Evolutionary conservation across 805 yeast species (phyloP), one percentile per base, ranked within the genome.

Genomic region (Wickerhamia fluorescens): DNA sequence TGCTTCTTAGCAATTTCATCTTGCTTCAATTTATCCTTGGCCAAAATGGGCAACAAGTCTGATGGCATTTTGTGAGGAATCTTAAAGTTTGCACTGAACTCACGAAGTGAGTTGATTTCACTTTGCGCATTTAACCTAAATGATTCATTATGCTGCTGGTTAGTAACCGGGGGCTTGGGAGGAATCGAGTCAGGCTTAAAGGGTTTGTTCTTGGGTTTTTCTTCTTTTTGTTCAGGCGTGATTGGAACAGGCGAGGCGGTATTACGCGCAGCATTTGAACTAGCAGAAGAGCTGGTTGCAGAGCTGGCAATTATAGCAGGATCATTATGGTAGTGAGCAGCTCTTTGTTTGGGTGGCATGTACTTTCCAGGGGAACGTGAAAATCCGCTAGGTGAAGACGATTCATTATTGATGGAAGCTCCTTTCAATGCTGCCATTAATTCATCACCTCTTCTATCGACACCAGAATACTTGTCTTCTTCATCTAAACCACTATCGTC

Each of bases 391-490:
- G 39, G 17, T 6, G 35, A 8, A 7, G 40, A 54, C n/a, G n/a
- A n/a, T n/a, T n/a, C n/a, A n/a, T n/a, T n/a, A 15, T 24, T 24
- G 10, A 55, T 38, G 20, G 42, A 46, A 11, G 57, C 52, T 13
- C 48, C 51, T 37, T 53, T 56, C 27, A 68, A 56, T 5, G 71
- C 66, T 4, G 71, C 72, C 67, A 66, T 63, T 33, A 67, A 53
- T 31, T 65, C 71, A 25, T 54, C 61, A 16, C 71, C 72, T 33
- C 75, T 64, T 46, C 92, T 73, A 34, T 71, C 77, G 25, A 87
- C 98, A 28, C 96, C 96, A 4, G 96, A 86, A 50, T 88, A 92
- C 56, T 83, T 83, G 54, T 88, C 96, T 55, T 92, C 98, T 59
- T 92, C 98, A 55, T 92, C 97, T 42, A 84, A 41, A 11, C 94